phyloP scores from a whole-genome alignment of 2,329 filamentous ascomycete species.

The Falciphora oryzae region DNA sequence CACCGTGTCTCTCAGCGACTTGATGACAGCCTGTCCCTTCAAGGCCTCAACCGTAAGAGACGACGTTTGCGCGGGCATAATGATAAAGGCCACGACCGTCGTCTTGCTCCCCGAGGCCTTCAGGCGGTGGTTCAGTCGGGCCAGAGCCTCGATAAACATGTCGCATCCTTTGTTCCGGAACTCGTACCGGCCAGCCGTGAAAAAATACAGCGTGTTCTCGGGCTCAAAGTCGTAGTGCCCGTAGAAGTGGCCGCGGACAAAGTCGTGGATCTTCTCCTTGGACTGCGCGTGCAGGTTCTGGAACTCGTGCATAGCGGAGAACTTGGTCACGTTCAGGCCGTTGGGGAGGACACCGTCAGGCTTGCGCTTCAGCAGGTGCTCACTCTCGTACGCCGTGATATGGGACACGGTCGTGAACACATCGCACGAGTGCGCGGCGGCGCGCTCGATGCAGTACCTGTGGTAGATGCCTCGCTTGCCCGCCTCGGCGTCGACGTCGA shows the following conservation, averaged over 20 bases:
- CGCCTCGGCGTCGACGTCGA: constrained; percentile 93
- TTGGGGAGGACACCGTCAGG: constrained; percentile 95
- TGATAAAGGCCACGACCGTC: constrained; percentile 95
- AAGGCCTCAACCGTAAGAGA: constrained; percentile 93
- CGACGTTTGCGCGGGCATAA: constrained; percentile 95
- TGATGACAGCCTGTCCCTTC: constrained; percentile 95
- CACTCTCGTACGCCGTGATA: constrained; percentile 96
- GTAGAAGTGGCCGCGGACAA: constrained; percentile 96
- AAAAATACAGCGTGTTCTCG: constrained; percentile 96
- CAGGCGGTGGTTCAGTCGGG: constrained; percentile 87
- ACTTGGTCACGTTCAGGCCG: constrained; percentile 96
- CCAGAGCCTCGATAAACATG: constrained; percentile 98
- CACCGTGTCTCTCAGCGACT: constrained; percentile 88
- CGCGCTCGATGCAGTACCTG: constrained; percentile 95
- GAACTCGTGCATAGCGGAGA: constrained; percentile 97
- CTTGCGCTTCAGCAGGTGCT: constrained; percentile 95
- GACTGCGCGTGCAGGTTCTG: constrained; percentile 95
- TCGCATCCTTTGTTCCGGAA: constrained; percentile 98
- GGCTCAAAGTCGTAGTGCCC: constrained; percentile 96
- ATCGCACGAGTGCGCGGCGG: constrained; percentile 83
- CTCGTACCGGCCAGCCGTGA: constrained; percentile 94
- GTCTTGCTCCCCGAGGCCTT: constrained; percentile 81
- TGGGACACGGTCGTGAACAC: constrained; percentile 99
- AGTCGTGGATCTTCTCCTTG: constrained; percentile 98
- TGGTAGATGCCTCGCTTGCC: constrained; percentile 99